A percentile compares a stretch with the other conserved stretches of the same genome.
These are phyloP conservation scores for Penicillium soppii DNA, from an alignment of 495 filamentous ascomycete species.

Conservation along the genomic window DNA sequence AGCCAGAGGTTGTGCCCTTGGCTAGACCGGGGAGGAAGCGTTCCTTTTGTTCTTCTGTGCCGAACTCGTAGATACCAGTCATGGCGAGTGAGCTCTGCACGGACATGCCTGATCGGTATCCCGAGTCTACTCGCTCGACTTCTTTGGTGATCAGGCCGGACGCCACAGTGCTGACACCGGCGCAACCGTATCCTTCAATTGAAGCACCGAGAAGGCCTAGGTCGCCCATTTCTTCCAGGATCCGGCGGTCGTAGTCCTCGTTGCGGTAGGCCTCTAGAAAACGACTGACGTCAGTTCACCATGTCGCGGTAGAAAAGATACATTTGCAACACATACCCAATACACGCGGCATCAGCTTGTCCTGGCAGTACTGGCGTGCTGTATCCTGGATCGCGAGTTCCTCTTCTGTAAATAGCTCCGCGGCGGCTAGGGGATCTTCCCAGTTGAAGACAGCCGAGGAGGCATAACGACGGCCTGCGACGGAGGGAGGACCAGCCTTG, in stretches of 20 bases:
- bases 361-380: conserved; percentile 89
- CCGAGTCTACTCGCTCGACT: conserved; percentile 93
- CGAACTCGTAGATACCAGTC: conserved; percentile 96
- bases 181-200: conserved; percentile 90
- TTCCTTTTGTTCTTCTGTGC: conserved; percentile 85
- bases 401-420: conserved; percentile 78
- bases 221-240: conserved; percentile 94
- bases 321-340: conserved; percentile 62
- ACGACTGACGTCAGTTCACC: not conserved
- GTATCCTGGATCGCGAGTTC: conserved; percentile 87
- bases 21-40: conserved; percentile 81
- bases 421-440: conserved; percentile 81
- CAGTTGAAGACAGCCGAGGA: conserved; percentile 74
- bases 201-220: conserved; percentile 88
- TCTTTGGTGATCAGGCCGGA: conserved; percentile 92
- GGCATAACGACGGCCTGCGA: conserved; percentile 39
- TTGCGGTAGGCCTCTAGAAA: conserved; percentile 85
- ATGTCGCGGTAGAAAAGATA: not conserved
- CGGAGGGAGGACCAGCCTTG: conserved; percentile 18
- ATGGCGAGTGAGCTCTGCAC: conserved; percentile 94
- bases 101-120: conserved; percentile 93
- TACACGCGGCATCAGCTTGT: conserved; percentile 78
- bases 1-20: conserved; percentile 82
- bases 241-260: conserved; percentile 85
- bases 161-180: conserved; percentile 89